These are phyloP conservation scores for Acrocalymma vagum DNA, from an alignment of 2,329 filamentous ascomycete genomes.

Conservation along the genomic window DNA sequence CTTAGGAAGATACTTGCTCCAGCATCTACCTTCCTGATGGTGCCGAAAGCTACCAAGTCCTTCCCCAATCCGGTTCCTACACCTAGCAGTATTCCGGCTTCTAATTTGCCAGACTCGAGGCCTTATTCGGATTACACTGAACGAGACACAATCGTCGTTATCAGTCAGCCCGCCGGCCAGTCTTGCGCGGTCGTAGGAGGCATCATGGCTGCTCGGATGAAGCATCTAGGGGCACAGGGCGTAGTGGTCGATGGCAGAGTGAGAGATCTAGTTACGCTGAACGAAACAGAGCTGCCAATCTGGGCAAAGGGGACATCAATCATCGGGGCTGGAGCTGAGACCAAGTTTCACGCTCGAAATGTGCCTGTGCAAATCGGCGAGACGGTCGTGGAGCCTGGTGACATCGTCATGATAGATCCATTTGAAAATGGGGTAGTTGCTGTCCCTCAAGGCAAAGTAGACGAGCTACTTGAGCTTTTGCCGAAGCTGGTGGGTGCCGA, in stretches of 20 bases:
- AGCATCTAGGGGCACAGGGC: slow-evolving; percentile 65
- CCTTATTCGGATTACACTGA: slow-evolving; percentile 75
- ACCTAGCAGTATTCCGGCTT: slow-evolving; percentile 39
- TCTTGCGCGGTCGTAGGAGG: slow-evolving; percentile 78
- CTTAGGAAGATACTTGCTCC: slow-evolving; percentile 56
- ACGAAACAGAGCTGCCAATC: slow-evolving; percentile 64
- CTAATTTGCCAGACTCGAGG: slow-evolving; percentile 44
- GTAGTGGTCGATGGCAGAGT: slow-evolving; percentile 74
- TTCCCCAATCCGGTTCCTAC: slow-evolving; percentile 41
- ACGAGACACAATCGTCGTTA: slow-evolving; percentile 68
- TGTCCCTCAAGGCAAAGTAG: slow-evolving; percentile 69
- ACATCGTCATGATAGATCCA: slow-evolving; percentile 75
- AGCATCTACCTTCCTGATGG: slow-evolving; percentile 70
- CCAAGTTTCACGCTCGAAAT: slow-evolving; percentile 63
- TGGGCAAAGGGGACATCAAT: slow-evolving; percentile 67
- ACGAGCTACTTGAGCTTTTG: slow-evolving; percentile 65
- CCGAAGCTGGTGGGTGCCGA: slow-evolving; percentile 57
- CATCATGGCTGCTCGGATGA: slow-evolving; percentile 77
- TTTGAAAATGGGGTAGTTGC: slow-evolving; percentile 72
- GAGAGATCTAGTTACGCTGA: slow-evolving; percentile 70
- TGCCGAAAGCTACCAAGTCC: slow-evolving; percentile 62
- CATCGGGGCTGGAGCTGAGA: slow-evolving; percentile 65
- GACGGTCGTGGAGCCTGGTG: slow-evolving; percentile 56
- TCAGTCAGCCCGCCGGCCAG: slow-evolving; percentile 72
- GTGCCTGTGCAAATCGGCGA: slow-evolving; percentile 50